Evolutionary conservation across 768 basidiomycete genomes (phyloP).

Genomic region (Suillus tomentosus): DNA sequence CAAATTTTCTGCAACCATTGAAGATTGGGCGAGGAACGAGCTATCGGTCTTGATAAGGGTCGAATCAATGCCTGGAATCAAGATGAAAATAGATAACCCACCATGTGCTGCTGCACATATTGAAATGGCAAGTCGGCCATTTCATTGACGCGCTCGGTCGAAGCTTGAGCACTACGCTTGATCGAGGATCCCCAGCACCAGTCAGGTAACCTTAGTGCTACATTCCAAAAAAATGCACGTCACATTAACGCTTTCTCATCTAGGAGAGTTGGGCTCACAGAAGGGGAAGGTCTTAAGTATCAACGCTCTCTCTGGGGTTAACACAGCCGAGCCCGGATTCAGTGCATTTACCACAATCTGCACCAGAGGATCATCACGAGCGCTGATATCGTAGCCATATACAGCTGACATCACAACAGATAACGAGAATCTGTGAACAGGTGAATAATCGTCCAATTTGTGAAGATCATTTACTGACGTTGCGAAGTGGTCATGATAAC

Average conservation of each 20-base stretch:
- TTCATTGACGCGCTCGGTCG: neutral
- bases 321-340: no score
- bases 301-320: slow-evolving; percentile 12
- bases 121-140: slow-evolving; percentile 12
- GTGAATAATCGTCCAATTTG: neutral
- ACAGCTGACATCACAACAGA: slow-evolving; percentile 11
- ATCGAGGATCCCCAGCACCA: slow-evolving; percentile 1
- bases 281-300: slow-evolving; percentile 9
- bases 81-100: neutral
- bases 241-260: neutral
- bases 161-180: slow-evolving; percentile 12
- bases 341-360: neutral
- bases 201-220: slow-evolving; percentile 9
- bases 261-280: slow-evolving; percentile 3
- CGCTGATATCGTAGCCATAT: slow-evolving; percentile 7
- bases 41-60: neutral
- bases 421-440: slow-evolving; percentile 4
- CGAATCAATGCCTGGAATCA: neutral
- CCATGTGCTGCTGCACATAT: slow-evolving; percentile 13
- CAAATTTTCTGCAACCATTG: slow-evolving; percentile 19
- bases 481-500: slow-evolving; percentile 28
- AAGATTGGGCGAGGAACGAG: neutral
- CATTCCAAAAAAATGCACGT: slow-evolving; percentile 1
- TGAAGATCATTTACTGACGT: slow-evolving; percentile 4
- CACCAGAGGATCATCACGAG: slow-evolving; percentile 9